Evolutionary conservation across 768 basidiomycete species (phyloP), one percentile per base, ranked within the genome.

Genomic region (Mycena indigotica): DNA sequence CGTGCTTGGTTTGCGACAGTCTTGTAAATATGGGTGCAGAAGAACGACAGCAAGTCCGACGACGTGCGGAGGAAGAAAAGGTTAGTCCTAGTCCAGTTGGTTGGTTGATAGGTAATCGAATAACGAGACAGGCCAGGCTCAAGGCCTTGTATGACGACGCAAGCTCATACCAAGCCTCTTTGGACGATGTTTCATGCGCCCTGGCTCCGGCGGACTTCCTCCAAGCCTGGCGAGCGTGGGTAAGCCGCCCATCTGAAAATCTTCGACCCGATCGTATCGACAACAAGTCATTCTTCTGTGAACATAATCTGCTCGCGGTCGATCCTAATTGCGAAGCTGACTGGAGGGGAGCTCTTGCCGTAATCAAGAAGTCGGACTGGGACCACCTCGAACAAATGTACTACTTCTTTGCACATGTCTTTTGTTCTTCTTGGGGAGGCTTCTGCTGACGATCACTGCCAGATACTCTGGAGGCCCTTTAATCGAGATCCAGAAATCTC

Each of bases 51-150:
- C 86, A 84, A 61, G 61, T 80, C 39, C 84, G 87, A 38, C 85
- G 79, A 68, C 81, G 77, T 55, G 88, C 87, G 24, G 91, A 91
- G 67, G 84, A 88, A 19, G 91, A 93, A 73, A 92, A 90, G 84
- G 91, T 87, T n/a, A n/a, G n/a, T n/a, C n/a, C 53, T 26, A 55
- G 49, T 41, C 32, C 16, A 50, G 17, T 30, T 40, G 35, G 38
- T 45, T 19, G 21, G 46, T 29, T 56, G 23, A 32, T 59, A 66
- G 55, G 66, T 57, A 38, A 38, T 28, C 46, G 50, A 59, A 52
- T 32, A 57, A 21, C n/a, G 41, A 38, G 50, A 21, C 58, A 91
- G 89, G 84, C 83, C 30, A 82, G 75, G 65, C 75, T 91, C 50
- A 84, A 80, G 60, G 78, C 82, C 64, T 82, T 90, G 78, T 76